phyloP scores from a whole-genome alignment of 371 early-diverging fungal genomes.

The Chytridium lagenaria region DNA sequence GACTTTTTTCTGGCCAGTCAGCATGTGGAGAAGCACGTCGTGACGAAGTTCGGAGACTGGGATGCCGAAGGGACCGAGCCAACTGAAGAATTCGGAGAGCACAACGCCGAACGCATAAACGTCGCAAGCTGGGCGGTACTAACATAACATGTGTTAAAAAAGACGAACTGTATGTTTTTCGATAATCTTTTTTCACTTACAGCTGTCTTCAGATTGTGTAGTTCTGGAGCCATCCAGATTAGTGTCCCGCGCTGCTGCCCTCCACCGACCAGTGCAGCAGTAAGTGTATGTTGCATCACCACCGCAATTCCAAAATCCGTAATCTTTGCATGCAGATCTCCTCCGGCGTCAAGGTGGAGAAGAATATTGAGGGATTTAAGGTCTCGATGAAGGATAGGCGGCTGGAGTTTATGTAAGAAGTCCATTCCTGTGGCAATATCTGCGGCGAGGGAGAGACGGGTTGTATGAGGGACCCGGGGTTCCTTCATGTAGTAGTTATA shows the following conservation, averaged over 20 bases:
- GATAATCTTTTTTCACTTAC: too few relatives aligned
- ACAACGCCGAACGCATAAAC: conserved; percentile 34
- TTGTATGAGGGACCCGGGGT: background rate
- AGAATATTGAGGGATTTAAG: conserved; percentile 31
- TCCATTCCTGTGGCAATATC: conserved; percentile 11
- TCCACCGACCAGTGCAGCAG: background rate
- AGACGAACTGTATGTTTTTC: too few relatives aligned
- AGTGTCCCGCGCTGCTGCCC: conserved; percentile 27
- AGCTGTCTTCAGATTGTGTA: conserved; percentile 25
- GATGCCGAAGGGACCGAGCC: conserved; percentile 34
- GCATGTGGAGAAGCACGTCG: background rate
- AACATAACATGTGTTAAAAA: background rate
- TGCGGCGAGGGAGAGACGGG: background rate
- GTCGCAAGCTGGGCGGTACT: conserved; percentile 20
- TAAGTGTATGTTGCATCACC: background rate
- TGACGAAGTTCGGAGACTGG: background rate
- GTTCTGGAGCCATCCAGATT: conserved; percentile 36
- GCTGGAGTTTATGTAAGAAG: background rate
- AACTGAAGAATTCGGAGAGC: conserved; percentile 33
- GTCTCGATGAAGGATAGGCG: conserved; percentile 33
- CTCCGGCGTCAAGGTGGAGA: conserved; percentile 4
- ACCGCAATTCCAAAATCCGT: conserved; percentile 36
- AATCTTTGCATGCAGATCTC: conserved; percentile 29
- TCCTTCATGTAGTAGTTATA: background rate
- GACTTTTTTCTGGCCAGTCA: background rate